Percentiles rank a stretch among this genome's conserved stretches.
Conservation (phyloP, 192 early-diverging fungal species). For the Coemansia sp. region DNA sequence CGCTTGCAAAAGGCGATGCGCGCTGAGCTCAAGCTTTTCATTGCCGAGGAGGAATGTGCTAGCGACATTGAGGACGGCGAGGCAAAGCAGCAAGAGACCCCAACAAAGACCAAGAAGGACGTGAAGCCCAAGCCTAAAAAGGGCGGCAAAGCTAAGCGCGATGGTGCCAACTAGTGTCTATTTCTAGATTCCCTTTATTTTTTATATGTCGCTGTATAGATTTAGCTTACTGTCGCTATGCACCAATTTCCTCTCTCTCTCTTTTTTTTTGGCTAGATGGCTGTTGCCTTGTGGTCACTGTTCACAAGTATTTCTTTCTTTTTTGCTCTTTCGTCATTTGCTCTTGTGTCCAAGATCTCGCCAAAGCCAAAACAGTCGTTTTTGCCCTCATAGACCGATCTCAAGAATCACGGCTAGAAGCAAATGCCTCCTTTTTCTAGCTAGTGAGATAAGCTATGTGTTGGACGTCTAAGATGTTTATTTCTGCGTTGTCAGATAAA, state of each 20-base stretch:
- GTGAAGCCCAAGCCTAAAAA: not conserved
- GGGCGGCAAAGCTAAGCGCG: not conserved
- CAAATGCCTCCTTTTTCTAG: not conserved
- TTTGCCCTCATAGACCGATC: not conserved
- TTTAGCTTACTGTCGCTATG: not conserved
- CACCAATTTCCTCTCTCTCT: not conserved
- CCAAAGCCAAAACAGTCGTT: not conserved
- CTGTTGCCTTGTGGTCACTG: not conserved
- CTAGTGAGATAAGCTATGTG: not conserved
- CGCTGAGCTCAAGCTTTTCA: conserved; percentile 38
- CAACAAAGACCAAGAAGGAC: conserved; percentile 13
- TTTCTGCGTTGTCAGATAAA: not conserved
- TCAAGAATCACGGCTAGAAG: not conserved
- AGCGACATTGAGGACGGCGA: not conserved
- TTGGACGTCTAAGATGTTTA: too few species aligned
- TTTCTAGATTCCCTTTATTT: not conserved
- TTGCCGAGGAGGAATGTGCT: conserved; percentile 32
- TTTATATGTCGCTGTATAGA: not conserved
- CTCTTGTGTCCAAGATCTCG: not conserved
- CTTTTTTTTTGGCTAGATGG: not conserved
- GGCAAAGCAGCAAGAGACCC: conserved; percentile 6
- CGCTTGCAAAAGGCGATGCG: conserved; percentile 24
- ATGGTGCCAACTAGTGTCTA: conserved; percentile 9
- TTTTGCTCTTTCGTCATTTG: not conserved
- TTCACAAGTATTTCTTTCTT: not conserved